phyloP scores from a whole-genome alignment of 73 alveolate genomes.

The Tetrahymena malaccensis region DNA sequence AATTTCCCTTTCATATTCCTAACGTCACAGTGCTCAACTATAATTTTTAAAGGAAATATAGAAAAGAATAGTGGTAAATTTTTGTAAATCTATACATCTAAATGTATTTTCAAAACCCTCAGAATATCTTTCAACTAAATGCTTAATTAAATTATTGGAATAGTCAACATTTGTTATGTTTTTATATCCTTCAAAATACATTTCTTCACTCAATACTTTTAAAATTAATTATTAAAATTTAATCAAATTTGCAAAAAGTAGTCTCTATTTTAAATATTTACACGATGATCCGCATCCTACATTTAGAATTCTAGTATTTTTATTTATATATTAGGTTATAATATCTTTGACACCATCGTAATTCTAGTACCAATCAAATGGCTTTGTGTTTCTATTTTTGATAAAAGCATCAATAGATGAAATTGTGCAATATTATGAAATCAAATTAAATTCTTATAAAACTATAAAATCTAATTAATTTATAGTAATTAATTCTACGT shows the following conservation, averaged over 20 bases:
- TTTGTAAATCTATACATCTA: not conserved
- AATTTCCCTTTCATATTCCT: not conserved
- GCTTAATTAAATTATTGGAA: constrained; percentile 8
- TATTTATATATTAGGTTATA: constrained; percentile 34
- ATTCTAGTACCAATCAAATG: constrained; percentile 50
- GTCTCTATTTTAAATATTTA: not conserved
- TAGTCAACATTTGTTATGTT: constrained; percentile 18
- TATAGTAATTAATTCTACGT: not conserved
- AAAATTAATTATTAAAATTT: not conserved
- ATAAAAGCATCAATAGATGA: not conserved
- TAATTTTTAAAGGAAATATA: not conserved
- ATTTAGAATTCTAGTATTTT: constrained; percentile 19
- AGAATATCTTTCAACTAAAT: constrained; percentile 4
- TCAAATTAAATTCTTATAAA: not conserved
- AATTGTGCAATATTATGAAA: not conserved
- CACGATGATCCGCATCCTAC: constrained; percentile 42
- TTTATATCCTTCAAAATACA: constrained; percentile 36
- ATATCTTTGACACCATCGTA: constrained; percentile 48
- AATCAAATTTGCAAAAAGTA: not conserved
- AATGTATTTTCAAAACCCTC: constrained; percentile 10
- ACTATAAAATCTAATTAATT: not conserved
- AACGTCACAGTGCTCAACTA: not conserved
- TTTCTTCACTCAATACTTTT: constrained; percentile 9
- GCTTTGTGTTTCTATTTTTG: constrained; percentile 41
- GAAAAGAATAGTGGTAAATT: not conserved